Percentiles rank a stretch among this genome's conserved stretches.
Evolutionary conservation across 805 yeast species (phyloP).

Genomic region (Cyberlindnera xylosilytica): DNA sequence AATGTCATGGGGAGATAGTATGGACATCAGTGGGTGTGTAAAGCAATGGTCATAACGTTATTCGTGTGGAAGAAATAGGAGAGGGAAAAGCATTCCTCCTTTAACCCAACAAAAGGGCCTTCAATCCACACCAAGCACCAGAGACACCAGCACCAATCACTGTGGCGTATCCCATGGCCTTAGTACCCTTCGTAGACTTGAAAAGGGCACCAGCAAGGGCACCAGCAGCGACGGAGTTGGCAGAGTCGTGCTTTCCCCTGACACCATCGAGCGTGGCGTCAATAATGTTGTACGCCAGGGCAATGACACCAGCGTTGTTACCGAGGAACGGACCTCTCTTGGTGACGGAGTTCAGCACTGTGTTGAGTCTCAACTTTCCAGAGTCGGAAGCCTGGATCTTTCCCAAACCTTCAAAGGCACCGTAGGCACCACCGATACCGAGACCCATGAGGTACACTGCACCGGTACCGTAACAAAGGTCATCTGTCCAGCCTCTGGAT

Average conservation of each 20-base stretch:
- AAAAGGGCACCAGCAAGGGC: conserved; percentile 90
- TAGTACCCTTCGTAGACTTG: conserved; percentile 78
- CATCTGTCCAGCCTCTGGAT: conserved; percentile 97
- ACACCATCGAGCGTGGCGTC: conserved; percentile 74
- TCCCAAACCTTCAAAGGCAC: conserved; percentile 80
- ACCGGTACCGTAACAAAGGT: conserved; percentile 97
- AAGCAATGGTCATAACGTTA: conserved; percentile 10
- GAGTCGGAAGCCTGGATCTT: conserved; percentile 75
- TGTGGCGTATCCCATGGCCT: conserved; percentile 85
- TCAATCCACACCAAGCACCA: conserved; percentile 87
- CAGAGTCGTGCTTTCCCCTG: conserved; percentile 87
- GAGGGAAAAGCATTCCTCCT: too few species aligned
- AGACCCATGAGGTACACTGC: conserved; percentile 84
- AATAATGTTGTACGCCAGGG: conserved; percentile 80
- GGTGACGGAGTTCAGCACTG: conserved; percentile 87
- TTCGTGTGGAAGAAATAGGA: conserved; percentile 3
- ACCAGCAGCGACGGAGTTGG: conserved; percentile 84
- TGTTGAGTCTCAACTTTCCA: conserved; percentile 80
- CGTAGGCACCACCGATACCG: conserved; percentile 87
- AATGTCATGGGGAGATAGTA: too few species aligned
- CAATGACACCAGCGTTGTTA: conserved; percentile 92
- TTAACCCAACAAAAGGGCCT: conserved; percentile 33
- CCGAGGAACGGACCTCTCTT: conserved; percentile 96
- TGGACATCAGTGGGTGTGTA: too few species aligned
- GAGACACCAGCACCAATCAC: conserved; percentile 87